These are phyloP conservation scores for Podila minutissima DNA, from an alignment of 192 early-diverging fungal genomes.

Conservation along the genomic window DNA sequence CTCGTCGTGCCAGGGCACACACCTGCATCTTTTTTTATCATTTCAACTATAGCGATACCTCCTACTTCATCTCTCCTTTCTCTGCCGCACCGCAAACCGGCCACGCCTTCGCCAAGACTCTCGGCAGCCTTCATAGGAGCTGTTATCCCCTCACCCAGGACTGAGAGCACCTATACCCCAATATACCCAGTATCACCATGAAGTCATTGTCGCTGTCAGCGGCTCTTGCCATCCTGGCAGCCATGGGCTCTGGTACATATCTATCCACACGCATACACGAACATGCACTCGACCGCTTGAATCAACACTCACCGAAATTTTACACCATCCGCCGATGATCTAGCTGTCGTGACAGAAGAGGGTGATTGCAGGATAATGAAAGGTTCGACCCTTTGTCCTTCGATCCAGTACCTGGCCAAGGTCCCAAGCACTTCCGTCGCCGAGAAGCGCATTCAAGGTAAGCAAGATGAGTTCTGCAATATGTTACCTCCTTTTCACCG, in stretches of 20 bases:
- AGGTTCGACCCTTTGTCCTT: slow-evolving; percentile 21
- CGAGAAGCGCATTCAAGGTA: slow-evolving; percentile 26
- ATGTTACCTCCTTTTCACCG: too few relatives aligned
- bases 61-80: background rate
- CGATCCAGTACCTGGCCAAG: slow-evolving; percentile 23
- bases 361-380: slow-evolving; percentile 15
- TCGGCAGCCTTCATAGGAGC: background rate
- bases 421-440: background rate
- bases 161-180: slow-evolving; percentile 1
- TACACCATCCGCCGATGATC: background rate
- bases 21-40: background rate
- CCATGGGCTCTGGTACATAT: slow-evolving; percentile 14
- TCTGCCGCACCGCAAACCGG: background rate
- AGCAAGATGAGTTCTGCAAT: background rate
- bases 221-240: slow-evolving; percentile 11
- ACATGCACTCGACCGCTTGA: background rate
- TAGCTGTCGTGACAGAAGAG: background rate
- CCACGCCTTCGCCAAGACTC: background rate
- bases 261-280: too few relatives aligned
- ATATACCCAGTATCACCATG: background rate
- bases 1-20: background rate
- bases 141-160: background rate
- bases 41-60: background rate
- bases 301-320: background rate
- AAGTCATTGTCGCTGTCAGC: slow-evolving; percentile 6